Evolutionary conservation across 768 basidiomycete genomes (phyloP).

Genomic region (Naganishia onofrii): DNA sequence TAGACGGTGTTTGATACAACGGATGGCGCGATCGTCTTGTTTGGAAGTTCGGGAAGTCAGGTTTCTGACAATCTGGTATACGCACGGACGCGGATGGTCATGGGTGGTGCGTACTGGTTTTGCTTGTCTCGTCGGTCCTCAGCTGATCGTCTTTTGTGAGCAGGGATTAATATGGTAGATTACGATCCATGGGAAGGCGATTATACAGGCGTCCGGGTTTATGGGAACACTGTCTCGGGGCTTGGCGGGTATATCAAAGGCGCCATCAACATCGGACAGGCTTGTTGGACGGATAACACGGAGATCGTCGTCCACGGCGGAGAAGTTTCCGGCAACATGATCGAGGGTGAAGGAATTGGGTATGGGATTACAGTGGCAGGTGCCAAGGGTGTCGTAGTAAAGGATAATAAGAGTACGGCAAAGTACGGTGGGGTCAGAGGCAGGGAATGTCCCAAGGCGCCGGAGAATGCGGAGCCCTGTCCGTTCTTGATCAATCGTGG

Average conservation of each 20-base stretch:
- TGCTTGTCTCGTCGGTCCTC: neutral
- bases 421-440: conserved; percentile 46
- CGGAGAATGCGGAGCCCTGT: conserved; percentile 47
- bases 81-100: conserved; percentile 45
- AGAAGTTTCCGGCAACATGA: conserved; percentile 47
- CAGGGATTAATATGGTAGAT: conserved; percentile 53
- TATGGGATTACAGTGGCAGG: conserved; percentile 52
- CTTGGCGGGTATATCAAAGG: conserved; percentile 48
- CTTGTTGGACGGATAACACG: conserved; percentile 52
- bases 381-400: conserved; percentile 47
- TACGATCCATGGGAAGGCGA: conserved; percentile 52
- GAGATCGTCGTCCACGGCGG: conserved; percentile 49
- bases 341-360: conserved; percentile 48
- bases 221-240: conserved; percentile 49
- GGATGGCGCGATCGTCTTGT: conserved; percentile 52
- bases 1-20: conserved; percentile 52
- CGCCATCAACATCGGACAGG: conserved; percentile 51
- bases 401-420: conserved; percentile 45
- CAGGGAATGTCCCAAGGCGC: conserved; percentile 47
- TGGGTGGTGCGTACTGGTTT: conserved; percentile 43
- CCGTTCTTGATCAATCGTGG: conserved; percentile 51
- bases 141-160: neutral
- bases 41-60: conserved; percentile 48
- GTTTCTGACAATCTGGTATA: conserved; percentile 48
- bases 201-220: conserved; percentile 46